These are phyloP conservation scores for Termitomyces sp. DNA, from an alignment of 768 basidiomycete genomes.

Conservation along the genomic window DNA sequence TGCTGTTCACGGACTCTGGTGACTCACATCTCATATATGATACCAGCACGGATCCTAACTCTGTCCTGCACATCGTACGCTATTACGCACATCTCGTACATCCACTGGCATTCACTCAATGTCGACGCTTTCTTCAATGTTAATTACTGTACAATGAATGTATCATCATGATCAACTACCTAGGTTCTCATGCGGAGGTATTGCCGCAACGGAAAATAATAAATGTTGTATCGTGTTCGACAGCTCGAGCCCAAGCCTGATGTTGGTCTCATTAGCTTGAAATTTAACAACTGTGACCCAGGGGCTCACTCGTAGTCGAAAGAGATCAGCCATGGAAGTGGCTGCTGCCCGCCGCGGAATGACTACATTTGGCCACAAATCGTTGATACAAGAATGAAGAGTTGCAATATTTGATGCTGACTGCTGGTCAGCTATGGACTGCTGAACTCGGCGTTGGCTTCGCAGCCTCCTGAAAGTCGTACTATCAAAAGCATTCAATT, in stretches of 20 bases:
- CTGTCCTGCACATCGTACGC: neutral
- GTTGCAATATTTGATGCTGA: neutral
- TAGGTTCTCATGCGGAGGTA: too few relatives aligned
- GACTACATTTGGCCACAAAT: neutral
- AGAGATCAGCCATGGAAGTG: neutral
- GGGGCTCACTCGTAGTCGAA: neutral
- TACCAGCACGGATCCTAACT: slow-evolving; percentile 11
- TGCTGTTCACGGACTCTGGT: neutral
- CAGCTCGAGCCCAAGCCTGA: slow-evolving; percentile 15
- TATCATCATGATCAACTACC: neutral
- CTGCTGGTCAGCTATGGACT: neutral
- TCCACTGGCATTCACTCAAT: slow-evolving; percentile 5
- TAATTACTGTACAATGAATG: slow-evolving; percentile 7
- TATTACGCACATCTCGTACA: neutral
- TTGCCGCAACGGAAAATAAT: slow-evolving; percentile 17
- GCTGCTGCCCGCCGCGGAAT: neutral
- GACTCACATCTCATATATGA: neutral
- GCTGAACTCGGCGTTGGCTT: neutral
- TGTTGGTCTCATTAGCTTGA: neutral
- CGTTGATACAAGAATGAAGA: too few relatives aligned
- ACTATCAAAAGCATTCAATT: neutral
- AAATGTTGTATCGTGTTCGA: slow-evolving; percentile 13
- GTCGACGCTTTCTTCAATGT: slow-evolving; percentile 3
- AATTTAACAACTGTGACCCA: neutral
- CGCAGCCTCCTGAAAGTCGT: neutral